Evolutionary conservation across 2,329 filamentous ascomycete species (phyloP).

Genomic region (Alternaria triticimaculans): DNA sequence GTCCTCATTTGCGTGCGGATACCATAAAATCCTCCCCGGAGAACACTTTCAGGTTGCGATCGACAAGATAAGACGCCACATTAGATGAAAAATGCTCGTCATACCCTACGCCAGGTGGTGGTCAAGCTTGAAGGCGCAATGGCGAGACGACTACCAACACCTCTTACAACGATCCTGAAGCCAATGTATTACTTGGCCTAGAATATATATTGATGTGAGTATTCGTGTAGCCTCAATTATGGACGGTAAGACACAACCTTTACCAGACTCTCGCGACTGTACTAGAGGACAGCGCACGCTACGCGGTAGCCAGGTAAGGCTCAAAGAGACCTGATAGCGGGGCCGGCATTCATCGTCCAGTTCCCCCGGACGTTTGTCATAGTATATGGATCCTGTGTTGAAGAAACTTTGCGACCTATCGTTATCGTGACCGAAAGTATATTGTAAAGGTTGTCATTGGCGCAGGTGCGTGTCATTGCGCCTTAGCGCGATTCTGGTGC

Average conservation of each 20-base stretch:
- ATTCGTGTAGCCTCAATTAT: neutral
- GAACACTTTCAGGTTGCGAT: neutral
- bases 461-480: slow-evolving; percentile 1
- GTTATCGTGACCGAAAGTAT: slow-evolving; percentile 1
- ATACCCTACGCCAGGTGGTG: neutral
- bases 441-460: neutral
- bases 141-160: neutral
- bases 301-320: slow-evolving; percentile 4
- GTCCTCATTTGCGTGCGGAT: neutral
- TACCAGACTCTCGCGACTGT: neutral
- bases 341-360: neutral
- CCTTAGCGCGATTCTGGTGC: neutral
- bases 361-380: neutral
- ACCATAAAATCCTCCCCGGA: neutral
- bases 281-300: slow-evolving; percentile 1
- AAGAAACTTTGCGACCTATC: slow-evolving; percentile 1
- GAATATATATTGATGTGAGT: neutral
- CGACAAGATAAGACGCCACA: neutral
- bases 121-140: neutral
- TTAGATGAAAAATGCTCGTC: neutral
- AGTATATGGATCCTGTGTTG: neutral
- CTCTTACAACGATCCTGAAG: neutral
- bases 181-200: rapidly evolving
- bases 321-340: slow-evolving; percentile 12
- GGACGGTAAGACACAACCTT: neutral